phyloP scores from a whole-genome alignment of 2,329 filamentous ascomycete genomes.

The Fusarium vanettenii region DNA sequence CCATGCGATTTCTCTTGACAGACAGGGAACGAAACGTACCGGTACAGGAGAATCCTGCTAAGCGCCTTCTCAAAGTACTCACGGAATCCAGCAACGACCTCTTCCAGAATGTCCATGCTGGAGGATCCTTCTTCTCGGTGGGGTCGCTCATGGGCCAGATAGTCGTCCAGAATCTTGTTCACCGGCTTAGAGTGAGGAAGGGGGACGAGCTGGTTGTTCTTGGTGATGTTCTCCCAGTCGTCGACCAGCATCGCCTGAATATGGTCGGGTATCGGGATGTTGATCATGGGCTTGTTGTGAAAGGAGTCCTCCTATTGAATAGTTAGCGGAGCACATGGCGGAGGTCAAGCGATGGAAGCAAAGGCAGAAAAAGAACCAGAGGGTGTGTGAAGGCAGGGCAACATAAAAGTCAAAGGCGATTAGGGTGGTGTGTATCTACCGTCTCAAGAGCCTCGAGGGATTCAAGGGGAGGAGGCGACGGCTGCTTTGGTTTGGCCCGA shows the following conservation, averaged over 20 bases:
- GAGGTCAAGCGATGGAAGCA: not conserved
- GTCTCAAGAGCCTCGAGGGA: conserved; percentile 3
- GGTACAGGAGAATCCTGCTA: conserved; percentile 88
- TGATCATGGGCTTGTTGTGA: conserved; percentile 84
- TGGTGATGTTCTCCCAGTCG: conserved; percentile 99
- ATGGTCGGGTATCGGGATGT: conserved; percentile 86
- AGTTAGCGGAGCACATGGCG: conserved; percentile 27
- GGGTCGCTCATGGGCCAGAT: conserved; percentile 75
- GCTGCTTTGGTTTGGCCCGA: conserved; percentile 21
- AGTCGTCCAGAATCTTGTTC: conserved; percentile 82
- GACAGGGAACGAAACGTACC: conserved; percentile 54
- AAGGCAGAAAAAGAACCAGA: not conserved
- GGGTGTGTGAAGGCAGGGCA: not conserved
- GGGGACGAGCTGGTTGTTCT: conserved; percentile 89
- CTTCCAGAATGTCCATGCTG: conserved; percentile 87
- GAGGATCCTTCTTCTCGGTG: conserved; percentile 74
- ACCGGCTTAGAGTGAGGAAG: conserved; percentile 83
- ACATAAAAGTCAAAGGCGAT: not conserved
- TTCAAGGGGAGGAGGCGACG: conserved; percentile 13
- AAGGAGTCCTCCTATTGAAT: conserved; percentile 84
- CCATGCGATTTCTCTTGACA: not conserved
- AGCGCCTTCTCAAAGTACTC: conserved; percentile 96
- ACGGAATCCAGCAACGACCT: conserved; percentile 85
- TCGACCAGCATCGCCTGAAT: conserved; percentile 94
- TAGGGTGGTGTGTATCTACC: conserved; percentile 24